Evolutionary conservation across 108 stramenopile genomes (phyloP).

Genomic region (Aureococcus anophagefferens): DNA sequence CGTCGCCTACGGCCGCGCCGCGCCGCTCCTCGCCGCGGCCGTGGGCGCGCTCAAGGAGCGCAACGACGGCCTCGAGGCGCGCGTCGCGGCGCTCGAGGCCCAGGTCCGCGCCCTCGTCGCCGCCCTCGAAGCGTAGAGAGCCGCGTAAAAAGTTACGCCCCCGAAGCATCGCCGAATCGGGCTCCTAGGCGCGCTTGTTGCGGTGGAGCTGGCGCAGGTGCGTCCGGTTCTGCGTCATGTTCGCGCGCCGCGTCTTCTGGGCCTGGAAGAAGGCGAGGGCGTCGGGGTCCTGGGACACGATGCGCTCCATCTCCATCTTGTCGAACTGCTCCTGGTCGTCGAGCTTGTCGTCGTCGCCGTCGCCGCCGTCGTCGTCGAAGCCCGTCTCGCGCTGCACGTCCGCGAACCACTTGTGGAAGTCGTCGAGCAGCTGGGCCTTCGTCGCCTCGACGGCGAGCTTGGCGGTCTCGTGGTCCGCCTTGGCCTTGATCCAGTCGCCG

Average conservation of each 20-base stretch:
- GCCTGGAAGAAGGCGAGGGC: constrained; percentile 32
- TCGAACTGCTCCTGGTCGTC: constrained; percentile 38
- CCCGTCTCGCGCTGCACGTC: neutral
- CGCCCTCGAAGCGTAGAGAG: too few species aligned
- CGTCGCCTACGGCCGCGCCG: constrained; percentile 31
- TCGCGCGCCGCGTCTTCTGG: constrained; percentile 26
- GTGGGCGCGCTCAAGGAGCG: constrained; percentile 25
- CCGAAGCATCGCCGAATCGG: too few species aligned
- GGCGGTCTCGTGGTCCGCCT: neutral
- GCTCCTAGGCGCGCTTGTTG: constrained; percentile 11
- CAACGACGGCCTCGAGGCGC: neutral
- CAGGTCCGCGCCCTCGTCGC: neutral
- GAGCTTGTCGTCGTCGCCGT: constrained; percentile 16
- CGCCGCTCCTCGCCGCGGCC: constrained; percentile 32
- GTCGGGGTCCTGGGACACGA: constrained; percentile 25
- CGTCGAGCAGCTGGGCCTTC: constrained; percentile 12
- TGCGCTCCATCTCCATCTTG: constrained; percentile 27
- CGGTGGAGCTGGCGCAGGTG: constrained; percentile 10
- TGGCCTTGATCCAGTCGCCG: constrained; percentile 5
- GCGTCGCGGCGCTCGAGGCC: neutral
- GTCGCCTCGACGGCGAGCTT: constrained; percentile 1
- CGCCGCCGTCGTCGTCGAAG: neutral
- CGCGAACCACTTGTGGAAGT: constrained; percentile 16
- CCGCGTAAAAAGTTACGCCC: too few species aligned
- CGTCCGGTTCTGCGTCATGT: constrained; percentile 13